A percentile compares a stretch with the other conserved stretches of the same genome.
These are phyloP conservation scores for Polyplosphaeria fusca DNA, from an alignment of 495 filamentous ascomycete genomes.

Conservation along the genomic window DNA sequence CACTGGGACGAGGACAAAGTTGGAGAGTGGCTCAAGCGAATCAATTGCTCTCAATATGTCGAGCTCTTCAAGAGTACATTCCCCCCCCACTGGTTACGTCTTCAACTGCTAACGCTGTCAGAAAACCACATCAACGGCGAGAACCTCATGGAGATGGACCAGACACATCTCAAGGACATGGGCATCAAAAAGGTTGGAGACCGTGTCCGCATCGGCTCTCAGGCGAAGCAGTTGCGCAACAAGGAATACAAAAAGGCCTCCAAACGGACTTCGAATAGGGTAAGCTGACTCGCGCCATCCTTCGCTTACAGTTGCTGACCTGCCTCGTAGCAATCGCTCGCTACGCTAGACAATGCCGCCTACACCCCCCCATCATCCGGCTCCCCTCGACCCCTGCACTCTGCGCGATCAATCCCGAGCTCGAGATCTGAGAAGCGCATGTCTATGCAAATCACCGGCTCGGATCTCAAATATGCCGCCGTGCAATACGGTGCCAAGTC, in stretches of 20 bases:
- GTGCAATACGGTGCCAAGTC: constrained; percentile 50
- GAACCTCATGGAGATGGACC: constrained; percentile 94
- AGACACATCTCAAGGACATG: constrained; percentile 93
- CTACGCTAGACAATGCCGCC: constrained; percentile 56
- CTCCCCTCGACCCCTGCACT: constrained; percentile 60
- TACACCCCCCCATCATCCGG: constrained; percentile 64
- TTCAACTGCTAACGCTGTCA: constrained; percentile 34
- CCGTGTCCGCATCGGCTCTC: constrained; percentile 85
- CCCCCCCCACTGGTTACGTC: not conserved
- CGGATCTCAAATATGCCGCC: constrained; percentile 41
- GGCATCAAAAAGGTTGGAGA: constrained; percentile 98
- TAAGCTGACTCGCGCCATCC: constrained; percentile 43
- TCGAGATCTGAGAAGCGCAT: constrained; percentile 66
- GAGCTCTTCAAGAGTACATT: constrained; percentile 72
- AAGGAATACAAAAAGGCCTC: constrained; percentile 79
- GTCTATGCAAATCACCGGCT: constrained; percentile 56
- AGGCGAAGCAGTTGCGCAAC: constrained; percentile 85
- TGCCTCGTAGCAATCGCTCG: constrained; percentile 63
- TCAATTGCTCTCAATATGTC: constrained; percentile 92
- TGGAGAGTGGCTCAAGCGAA: constrained; percentile 80
- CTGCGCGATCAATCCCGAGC: constrained; percentile 46
- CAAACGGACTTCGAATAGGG: constrained; percentile 71
- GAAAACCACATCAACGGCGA: constrained; percentile 95
- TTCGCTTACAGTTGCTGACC: constrained; percentile 30
- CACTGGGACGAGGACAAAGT: constrained; percentile 91